A percentile compares a stretch with the other conserved stretches of the same genome.
Evolutionary conservation across 225 moss, liverwort and hornwort species (phyloP).

Genomic region (Sphagnum contortum): DNA sequence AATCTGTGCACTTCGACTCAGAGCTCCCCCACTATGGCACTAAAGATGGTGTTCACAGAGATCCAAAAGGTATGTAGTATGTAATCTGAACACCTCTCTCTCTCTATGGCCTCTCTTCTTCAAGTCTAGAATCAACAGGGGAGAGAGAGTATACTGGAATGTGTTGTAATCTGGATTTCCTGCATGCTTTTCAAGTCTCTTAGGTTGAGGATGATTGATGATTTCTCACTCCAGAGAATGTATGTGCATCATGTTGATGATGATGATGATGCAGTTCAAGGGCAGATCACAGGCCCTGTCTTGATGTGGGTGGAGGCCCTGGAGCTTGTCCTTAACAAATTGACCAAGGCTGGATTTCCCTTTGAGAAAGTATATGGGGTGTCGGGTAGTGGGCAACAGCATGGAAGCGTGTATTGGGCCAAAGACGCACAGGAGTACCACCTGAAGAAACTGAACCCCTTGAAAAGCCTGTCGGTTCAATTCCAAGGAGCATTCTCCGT

Average conservation of each 20-base stretch:
- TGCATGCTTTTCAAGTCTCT: too few species aligned
- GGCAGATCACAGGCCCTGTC: constrained; percentile 73
- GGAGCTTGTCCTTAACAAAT: constrained; percentile 46
- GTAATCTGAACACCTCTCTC: too few species aligned
- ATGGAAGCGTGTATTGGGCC: constrained; percentile 91
- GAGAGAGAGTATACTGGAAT: too few species aligned
- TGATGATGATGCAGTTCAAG: constrained; percentile 23
- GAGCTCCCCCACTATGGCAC: constrained; percentile 70
- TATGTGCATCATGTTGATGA: too few species aligned
- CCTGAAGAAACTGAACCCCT: constrained; percentile 36
- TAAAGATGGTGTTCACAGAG: constrained; percentile 81
- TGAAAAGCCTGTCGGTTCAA: constrained; percentile 43
- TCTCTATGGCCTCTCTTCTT: too few species aligned
- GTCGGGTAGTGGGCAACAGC: constrained; percentile 97
- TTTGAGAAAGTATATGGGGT: constrained; percentile 62
- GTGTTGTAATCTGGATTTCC: too few species aligned
- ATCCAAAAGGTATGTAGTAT: constrained; percentile 23
- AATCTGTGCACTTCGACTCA: constrained; percentile 71
- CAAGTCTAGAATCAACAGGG: too few species aligned
- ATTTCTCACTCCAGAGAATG: not conserved
- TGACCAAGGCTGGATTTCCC: constrained; percentile 50
- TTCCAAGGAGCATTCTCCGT: constrained; percentile 57
- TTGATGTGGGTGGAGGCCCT: constrained; percentile 94
- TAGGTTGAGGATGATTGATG: not conserved
- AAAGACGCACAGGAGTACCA: constrained; percentile 27